Percentiles rank a stretch among this genome's conserved stretches.
These are phyloP conservation scores for Sporothrix protearum DNA, from an alignment of 2,329 filamentous ascomycete species.

Conservation along the genomic window DNA sequence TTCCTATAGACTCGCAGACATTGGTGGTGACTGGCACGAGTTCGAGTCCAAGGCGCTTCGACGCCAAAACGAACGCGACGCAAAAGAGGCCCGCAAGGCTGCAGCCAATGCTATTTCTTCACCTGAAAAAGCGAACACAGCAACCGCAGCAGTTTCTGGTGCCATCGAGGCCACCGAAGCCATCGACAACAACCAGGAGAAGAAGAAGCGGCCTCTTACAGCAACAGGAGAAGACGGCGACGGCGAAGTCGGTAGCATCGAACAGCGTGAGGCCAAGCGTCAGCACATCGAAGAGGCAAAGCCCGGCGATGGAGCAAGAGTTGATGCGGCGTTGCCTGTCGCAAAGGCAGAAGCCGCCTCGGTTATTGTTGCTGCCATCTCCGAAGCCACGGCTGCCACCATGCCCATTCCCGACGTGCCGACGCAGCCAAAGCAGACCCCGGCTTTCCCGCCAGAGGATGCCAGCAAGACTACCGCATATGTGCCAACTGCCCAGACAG, in stretches of 20 bases:
- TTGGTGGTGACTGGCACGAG: slow-evolving; percentile 97
- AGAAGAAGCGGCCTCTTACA: slow-evolving; percentile 30
- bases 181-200: slow-evolving; percentile 9
- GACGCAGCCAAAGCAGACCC: slow-evolving; percentile 10
- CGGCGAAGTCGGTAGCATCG: not conserved
- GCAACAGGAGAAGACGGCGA: slow-evolving; percentile 16
- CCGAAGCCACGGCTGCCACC: not conserved
- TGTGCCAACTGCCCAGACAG: not conserved
- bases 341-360: not conserved
- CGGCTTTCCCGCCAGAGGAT: not conserved
- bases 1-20: slow-evolving; percentile 60
- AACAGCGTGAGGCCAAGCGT: slow-evolving; percentile 29
- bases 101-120: not conserved
- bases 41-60: slow-evolving; percentile 94
- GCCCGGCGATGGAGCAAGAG: not conserved
- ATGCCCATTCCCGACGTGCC: not conserved
- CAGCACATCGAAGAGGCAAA: slow-evolving; percentile 29
- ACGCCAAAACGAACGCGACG: slow-evolving; percentile 76
- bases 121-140: not conserved
- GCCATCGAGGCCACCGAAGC: not conserved
- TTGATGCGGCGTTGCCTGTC: not conserved
- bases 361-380: not conserved
- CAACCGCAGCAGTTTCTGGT: not conserved
- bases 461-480: not conserved
- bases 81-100: slow-evolving; percentile 50